phyloP scores from a whole-genome alignment of 2,329 filamentous ascomycete species.

The Cadophora sp. region DNA sequence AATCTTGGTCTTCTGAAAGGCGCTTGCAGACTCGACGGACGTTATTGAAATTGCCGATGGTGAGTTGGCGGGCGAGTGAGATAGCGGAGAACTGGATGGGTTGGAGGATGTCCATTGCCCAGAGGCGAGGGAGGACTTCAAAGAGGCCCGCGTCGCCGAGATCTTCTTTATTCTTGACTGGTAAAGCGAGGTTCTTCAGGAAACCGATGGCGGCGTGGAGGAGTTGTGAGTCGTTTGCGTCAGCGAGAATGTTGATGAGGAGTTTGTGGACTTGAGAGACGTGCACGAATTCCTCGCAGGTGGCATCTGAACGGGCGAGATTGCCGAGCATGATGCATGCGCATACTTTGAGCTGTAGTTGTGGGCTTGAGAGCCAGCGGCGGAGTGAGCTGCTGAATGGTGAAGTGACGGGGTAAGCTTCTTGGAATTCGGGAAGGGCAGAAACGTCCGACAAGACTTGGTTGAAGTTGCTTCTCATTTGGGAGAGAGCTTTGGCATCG shows the following conservation, averaged over 20 bases:
- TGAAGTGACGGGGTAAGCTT: conserved; percentile 52
- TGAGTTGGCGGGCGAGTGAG: conserved; percentile 62
- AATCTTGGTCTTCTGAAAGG: conserved; percentile 48
- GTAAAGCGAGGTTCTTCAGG: conserved; percentile 70
- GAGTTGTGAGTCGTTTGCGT: conserved; percentile 56
- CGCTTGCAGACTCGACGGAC: conserved; percentile 56
- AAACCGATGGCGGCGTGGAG: conserved; percentile 65
- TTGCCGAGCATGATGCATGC: conserved; percentile 69
- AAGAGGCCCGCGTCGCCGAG: conserved; percentile 57
- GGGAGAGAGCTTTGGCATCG: conserved; percentile 57
- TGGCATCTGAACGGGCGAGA: conserved; percentile 63
- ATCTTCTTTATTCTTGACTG: conserved; percentile 58
- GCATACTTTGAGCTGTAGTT: conserved; percentile 58
- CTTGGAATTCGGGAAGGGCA: conserved; percentile 55
- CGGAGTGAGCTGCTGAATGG: conserved; percentile 52
- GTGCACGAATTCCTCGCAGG: conserved; percentile 58
- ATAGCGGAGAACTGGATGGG: conserved; percentile 67
- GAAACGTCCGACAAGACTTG: conserved; percentile 59
- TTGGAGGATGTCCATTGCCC: conserved; percentile 58
- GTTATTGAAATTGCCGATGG: conserved; percentile 60
- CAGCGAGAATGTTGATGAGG: conserved; percentile 54
- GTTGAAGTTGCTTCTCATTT: conserved; percentile 58
- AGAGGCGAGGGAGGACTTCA: conserved; percentile 60
- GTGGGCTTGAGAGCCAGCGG: conserved; percentile 53
- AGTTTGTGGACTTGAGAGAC: conserved; percentile 52